Evolutionary conservation across 2,329 filamentous ascomycete genomes (phyloP).

Genomic region (Paraphaeosphaeria sporulosa): DNA sequence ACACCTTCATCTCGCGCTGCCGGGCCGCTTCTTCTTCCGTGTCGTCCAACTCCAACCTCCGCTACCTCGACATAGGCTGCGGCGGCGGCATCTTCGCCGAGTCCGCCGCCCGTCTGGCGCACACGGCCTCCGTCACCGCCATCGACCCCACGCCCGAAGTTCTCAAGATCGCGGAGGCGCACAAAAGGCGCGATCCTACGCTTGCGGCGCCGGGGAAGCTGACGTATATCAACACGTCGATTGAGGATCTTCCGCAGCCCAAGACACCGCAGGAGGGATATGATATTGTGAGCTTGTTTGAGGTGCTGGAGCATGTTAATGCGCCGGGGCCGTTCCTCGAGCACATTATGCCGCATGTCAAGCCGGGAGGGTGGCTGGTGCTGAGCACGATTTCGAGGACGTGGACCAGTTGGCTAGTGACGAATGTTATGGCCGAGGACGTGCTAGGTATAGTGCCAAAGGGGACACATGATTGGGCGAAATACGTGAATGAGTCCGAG

Average conservation of each 20-base stretch:
- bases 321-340: constrained; percentile 77
- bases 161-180: constrained; percentile 75
- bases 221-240: constrained; percentile 75
- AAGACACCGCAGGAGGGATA: constrained; percentile 57
- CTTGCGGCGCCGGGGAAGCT: constrained; percentile 66
- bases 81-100: constrained; percentile 97
- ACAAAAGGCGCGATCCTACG: constrained; percentile 76
- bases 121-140: constrained; percentile 71
- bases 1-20: constrained; percentile 86
- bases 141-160: constrained; percentile 81
- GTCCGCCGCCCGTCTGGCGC: constrained; percentile 73
- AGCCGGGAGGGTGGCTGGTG: constrained; percentile 91
- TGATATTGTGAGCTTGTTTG: constrained; percentile 88
- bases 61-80: constrained; percentile 91
- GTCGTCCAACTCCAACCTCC: constrained; percentile 54
- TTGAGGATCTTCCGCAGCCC: constrained; percentile 69
- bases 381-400: constrained; percentile 92
- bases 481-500: constrained; percentile 92
- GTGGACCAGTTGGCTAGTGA: constrained; percentile 88
- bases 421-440: constrained; percentile 91
- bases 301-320: constrained; percentile 93
- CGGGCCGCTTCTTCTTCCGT: constrained; percentile 51
- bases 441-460: constrained; percentile 84
- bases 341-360: constrained; percentile 75
- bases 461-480: constrained; percentile 95